Conservation (phyloP, 106 monocot genomes). For the Iris macrosiphon region DNA sequence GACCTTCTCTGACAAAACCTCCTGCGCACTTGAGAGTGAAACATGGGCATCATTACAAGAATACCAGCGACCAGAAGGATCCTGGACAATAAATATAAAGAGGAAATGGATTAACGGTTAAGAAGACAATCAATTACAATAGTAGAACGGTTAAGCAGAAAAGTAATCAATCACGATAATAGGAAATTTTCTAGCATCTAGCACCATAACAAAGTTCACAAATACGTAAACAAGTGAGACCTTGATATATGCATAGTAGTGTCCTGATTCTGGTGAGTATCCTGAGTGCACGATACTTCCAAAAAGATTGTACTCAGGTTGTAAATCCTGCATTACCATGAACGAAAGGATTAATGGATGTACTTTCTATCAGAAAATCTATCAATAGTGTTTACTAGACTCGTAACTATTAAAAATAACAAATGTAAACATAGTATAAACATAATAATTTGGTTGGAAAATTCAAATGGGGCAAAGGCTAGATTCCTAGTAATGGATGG, state of each 20-base stretch:
- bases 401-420: too few species aligned
- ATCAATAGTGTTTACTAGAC: too few species aligned
- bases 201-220: slow-evolving; percentile 1
- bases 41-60: slow-evolving; percentile 95
- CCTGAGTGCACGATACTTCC: slow-evolving; percentile 96
- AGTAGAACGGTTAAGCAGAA: neutral
- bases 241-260: slow-evolving; percentile 98
- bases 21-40: slow-evolving; percentile 66
- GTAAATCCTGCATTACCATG: slow-evolving; percentile 58
- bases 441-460: too few species aligned
- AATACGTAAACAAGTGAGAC: slow-evolving; percentile 17
- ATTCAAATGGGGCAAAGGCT: too few species aligned
- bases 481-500: too few species aligned
- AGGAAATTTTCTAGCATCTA: neutral
- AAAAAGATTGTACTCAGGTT: slow-evolving; percentile 77
- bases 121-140: neutral
- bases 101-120: neutral
- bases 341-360: neutral
- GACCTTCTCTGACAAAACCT: slow-evolving; percentile 93
- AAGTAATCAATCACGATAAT: neutral
- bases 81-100: slow-evolving; percentile 45
- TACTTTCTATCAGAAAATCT: too few species aligned
- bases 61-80: slow-evolving; percentile 85
- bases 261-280: slow-evolving; percentile 84
- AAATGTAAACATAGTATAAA: too few species aligned